Percentiles rank a stretch among this genome's conserved stretches.
Conservation (phyloP, 176 grass and related monocot genomes). For the Musa itinerans region DNA sequence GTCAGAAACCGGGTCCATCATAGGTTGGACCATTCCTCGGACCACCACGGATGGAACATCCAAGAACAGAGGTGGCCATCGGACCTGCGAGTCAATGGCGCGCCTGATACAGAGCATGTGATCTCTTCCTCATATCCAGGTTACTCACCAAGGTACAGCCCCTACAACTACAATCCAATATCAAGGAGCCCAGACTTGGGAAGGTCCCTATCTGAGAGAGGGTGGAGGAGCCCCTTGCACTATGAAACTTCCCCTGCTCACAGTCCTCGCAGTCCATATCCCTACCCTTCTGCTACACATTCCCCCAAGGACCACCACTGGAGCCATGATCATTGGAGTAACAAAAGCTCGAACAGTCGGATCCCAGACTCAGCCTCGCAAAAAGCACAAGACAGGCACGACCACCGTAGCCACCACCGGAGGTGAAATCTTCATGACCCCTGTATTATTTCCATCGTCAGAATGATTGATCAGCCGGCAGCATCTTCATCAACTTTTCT, state of each 20-base stretch:
- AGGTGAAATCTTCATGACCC: slow-evolving; percentile 27
- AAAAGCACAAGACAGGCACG: slow-evolving; percentile 41
- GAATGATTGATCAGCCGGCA: too few species aligned
- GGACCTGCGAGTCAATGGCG: slow-evolving; percentile 33
- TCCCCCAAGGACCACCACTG: slow-evolving; percentile 10
- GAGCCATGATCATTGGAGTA: slow-evolving; percentile 7
- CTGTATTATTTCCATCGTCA: too few species aligned
- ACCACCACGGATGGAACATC: slow-evolving; percentile 8
- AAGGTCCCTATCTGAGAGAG: slow-evolving; percentile 47
- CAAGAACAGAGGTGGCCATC: slow-evolving; percentile 13
- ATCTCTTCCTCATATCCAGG: slow-evolving; percentile 16
- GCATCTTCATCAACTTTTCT: too few species aligned
- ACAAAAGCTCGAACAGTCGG: slow-evolving; percentile 20
- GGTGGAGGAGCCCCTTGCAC: slow-evolving; percentile 35
- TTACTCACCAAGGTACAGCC: slow-evolving; percentile 33
- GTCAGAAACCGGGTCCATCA: slow-evolving; percentile 12
- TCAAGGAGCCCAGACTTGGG: slow-evolving; percentile 23
- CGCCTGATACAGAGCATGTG: slow-evolving; percentile 25
- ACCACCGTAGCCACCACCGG: slow-evolving; percentile 27
- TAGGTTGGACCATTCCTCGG: slow-evolving; percentile 23
- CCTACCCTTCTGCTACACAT: slow-evolving; percentile 23
- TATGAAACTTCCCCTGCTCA: slow-evolving; percentile 34
- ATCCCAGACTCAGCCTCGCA: slow-evolving; percentile 23
- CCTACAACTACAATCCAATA: slow-evolving; percentile 33
- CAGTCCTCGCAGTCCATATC: slow-evolving; percentile 30